Evolutionary conservation across 2,329 filamentous ascomycete genomes (phyloP).

Genomic region (Neocatenulostroma microsporum): DNA sequence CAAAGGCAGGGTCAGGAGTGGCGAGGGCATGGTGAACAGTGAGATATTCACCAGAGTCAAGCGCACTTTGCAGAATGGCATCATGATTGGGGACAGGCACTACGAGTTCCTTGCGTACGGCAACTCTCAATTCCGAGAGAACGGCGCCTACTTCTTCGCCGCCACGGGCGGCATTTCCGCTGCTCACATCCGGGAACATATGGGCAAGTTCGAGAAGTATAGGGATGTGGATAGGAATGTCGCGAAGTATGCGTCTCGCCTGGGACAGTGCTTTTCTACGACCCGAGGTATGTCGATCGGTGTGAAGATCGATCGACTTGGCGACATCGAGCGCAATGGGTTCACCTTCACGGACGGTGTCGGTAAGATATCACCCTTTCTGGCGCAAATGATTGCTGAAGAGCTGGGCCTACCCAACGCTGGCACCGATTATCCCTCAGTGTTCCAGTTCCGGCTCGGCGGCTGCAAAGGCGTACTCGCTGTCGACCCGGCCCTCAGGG

Average conservation of each 20-base stretch:
- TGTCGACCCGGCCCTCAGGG: conserved; percentile 55
- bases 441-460: conserved; percentile 85
- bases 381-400: conserved; percentile 64
- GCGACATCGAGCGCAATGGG: conserved; percentile 61
- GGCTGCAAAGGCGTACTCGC: conserved; percentile 86
- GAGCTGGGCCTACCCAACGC: conserved; percentile 57
- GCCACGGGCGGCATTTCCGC: conserved; percentile 59
- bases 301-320: conserved; percentile 51
- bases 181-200: conserved; percentile 70
- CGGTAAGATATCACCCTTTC: conserved; percentile 75
- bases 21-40: conserved; percentile 27
- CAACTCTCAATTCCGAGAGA: conserved; percentile 88
- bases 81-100: conserved; percentile 69
- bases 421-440: conserved; percentile 56
- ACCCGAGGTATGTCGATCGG: conserved; percentile 66
- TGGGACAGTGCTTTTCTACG: conserved; percentile 94
- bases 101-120: conserved; percentile 92
- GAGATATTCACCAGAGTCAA: conserved; percentile 65
- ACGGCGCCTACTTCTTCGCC: conserved; percentile 89
- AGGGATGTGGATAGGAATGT: conserved; percentile 48
- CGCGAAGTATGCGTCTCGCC: conserved; percentile 81
- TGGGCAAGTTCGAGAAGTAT: conserved; percentile 80
- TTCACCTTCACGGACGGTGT: conserved; percentile 85
- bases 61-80: conserved; percentile 65
- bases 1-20: conserved; percentile 33